A percentile compares a stretch with the other conserved stretches of the same genome.
phyloP scores from a whole-genome alignment of 2,329 filamentous ascomycete species.

The Magnaporthiopsis rhizophila region DNA sequence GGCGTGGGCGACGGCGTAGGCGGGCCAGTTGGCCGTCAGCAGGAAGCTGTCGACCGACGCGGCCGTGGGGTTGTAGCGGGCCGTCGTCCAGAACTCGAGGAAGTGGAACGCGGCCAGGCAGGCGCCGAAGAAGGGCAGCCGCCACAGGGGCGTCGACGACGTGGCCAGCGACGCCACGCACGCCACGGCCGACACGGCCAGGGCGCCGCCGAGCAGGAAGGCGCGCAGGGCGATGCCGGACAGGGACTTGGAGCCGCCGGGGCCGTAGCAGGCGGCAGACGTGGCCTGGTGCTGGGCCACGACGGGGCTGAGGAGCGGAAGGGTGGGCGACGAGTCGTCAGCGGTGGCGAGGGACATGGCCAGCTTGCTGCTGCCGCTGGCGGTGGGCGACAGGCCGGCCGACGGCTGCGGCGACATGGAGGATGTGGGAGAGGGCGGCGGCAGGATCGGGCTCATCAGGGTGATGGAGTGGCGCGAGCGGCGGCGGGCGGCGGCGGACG shows the following conservation, averaged over 20 bases:
- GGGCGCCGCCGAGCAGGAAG: conserved; percentile 40
- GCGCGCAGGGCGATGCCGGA: conserved; percentile 51
- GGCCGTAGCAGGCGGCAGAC: conserved; percentile 25
- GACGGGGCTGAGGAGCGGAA: conserved; percentile 21
- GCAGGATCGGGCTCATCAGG: background rate
- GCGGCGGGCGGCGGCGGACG: background rate
- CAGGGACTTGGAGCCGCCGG: conserved; percentile 46
- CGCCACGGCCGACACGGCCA: conserved; percentile 25
- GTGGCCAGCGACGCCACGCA: conserved; percentile 25
- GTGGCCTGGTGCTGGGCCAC: conserved; percentile 8
- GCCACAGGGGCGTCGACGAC: conserved; percentile 46
- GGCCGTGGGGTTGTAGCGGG: conserved; percentile 68
- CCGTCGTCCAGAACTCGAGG: conserved; percentile 90
- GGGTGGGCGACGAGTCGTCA: conserved; percentile 13
- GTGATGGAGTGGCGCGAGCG: conserved; percentile 5
- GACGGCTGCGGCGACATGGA: background rate
- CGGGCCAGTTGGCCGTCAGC: conserved; percentile 73
- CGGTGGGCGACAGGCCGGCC: background rate
- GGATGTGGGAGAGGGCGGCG: background rate
- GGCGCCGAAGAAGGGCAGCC: conserved; percentile 57
- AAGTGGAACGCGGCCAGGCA: conserved; percentile 82
- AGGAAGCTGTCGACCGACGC: conserved; percentile 73
- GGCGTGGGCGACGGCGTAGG: conserved; percentile 76
- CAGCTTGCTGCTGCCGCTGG: background rate
- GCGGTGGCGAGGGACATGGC: conserved; percentile 4